Evolutionary conservation across 2,329 filamentous ascomycete species (phyloP).

Genomic region (Aureobasidium lini): DNA sequence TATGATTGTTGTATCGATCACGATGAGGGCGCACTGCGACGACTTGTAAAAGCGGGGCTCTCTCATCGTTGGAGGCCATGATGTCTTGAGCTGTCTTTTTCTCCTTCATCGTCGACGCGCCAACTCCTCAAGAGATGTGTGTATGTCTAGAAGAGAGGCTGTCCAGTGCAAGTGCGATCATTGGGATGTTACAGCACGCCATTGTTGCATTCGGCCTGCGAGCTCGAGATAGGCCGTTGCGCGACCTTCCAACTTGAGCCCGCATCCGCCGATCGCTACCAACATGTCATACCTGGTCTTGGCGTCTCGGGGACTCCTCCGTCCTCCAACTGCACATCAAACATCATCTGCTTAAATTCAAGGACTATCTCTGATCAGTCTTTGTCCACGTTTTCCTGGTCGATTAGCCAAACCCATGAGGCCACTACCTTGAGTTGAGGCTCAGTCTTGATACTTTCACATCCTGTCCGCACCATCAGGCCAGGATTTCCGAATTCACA

Average conservation of each 20-base stretch:
- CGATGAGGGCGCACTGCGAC: slow-evolving; percentile 42
- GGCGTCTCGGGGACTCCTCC: not conserved
- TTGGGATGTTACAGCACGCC: not conserved
- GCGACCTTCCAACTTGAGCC: slow-evolving; percentile 7
- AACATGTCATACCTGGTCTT: not conserved
- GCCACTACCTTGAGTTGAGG: too few species aligned
- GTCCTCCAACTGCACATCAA: not conserved
- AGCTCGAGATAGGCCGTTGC: not conserved
- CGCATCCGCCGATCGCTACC: not conserved
- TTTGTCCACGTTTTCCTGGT: too few species aligned
- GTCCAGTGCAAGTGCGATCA: not conserved
- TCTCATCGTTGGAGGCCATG: slow-evolving; percentile 46
- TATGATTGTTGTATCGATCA: slow-evolving; percentile 44
- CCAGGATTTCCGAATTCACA: too few species aligned
- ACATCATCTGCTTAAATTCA: not conserved
- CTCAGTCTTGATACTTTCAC: too few species aligned
- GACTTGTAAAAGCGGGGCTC: slow-evolving; percentile 59
- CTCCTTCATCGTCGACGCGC: not conserved
- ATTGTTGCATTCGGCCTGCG: not conserved
- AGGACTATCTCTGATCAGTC: too few species aligned
- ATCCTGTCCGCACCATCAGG: too few species aligned
- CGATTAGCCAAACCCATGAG: too few species aligned
- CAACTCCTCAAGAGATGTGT: not conserved
- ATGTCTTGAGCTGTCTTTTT: slow-evolving; percentile 23
- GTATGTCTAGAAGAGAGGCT: not conserved